Evolutionary conservation across 495 filamentous ascomycete genomes (phyloP).

Genomic region (Thermochaetoides thermophila): DNA sequence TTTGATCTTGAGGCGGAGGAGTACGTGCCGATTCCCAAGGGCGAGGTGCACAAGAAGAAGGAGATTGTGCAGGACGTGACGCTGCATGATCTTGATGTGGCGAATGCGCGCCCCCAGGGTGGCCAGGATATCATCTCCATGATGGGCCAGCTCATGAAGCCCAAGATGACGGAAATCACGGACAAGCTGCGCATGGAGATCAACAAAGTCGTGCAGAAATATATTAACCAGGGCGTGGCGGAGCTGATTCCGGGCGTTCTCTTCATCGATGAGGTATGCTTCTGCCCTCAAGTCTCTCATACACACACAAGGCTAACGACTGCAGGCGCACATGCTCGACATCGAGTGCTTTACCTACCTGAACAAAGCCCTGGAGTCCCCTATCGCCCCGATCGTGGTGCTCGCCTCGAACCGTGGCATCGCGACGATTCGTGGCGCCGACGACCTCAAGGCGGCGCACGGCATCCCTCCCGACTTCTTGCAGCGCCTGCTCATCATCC

Average conservation of each 20-base stretch:
- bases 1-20: conserved; percentile 98
- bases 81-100: conserved; percentile 89
- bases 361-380: conserved; percentile 85
- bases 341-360: conserved; percentile 98
- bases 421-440: conserved; percentile 73
- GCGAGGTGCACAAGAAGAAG: conserved; percentile 99
- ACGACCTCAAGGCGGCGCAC: conserved; percentile 73
- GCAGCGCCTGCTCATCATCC: conserved; percentile 84
- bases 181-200: conserved; percentile 92
- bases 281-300: too few species aligned
- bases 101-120: conserved; percentile 85
- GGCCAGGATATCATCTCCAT: conserved; percentile 99
- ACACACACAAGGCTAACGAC: too few species aligned
- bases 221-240: conserved; percentile 96
- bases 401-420: conserved; percentile 92
- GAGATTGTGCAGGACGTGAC: conserved; percentile 99
- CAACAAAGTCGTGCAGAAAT: conserved; percentile 96
- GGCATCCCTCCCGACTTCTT: conserved; percentile 88
- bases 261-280: conserved; percentile 89
- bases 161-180: conserved; percentile 96
- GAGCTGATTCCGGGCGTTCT: conserved; percentile 93
- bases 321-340: conserved; percentile 95
- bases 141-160: conserved; percentile 99
- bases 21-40: conserved; percentile 96
- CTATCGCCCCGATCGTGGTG: conserved; percentile 90